A percentile compares a stretch with the other conserved stretches of the same genome.
Evolutionary conservation across 2,329 filamentous ascomycete genomes (phyloP).

Genomic region (Dichotomopilus funicola): DNA sequence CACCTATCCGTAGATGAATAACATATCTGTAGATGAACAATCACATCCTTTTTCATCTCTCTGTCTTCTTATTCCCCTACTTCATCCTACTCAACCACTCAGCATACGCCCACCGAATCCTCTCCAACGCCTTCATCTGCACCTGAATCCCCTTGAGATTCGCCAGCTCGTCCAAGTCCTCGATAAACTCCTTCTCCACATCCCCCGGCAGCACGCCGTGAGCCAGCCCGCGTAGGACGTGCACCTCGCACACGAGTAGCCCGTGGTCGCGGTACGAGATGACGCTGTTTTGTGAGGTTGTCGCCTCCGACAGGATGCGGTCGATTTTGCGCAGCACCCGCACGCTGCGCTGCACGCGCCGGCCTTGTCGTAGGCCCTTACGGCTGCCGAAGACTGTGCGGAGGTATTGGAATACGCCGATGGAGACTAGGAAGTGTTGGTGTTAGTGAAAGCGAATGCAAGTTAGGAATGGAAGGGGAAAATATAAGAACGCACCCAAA

Average conservation of each 20-base stretch:
- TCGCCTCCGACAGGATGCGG: conserved; percentile 64
- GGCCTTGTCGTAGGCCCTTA: conserved; percentile 58
- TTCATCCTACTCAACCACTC: conserved; percentile 53
- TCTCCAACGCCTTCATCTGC: conserved; percentile 71
- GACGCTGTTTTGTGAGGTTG: conserved; percentile 64
- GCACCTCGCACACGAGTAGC: conserved; percentile 80
- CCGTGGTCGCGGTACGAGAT: conserved; percentile 91
- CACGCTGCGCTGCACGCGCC: conserved; percentile 62
- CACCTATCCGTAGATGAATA: not conserved
- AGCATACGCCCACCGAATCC: conserved; percentile 85
- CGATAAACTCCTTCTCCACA: conserved; percentile 75
- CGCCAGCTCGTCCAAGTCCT: conserved; percentile 80
- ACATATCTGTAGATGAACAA: not conserved
- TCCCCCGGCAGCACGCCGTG: conserved; percentile 62
- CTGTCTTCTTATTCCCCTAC: not conserved
- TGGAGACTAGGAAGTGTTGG: conserved; percentile 48
- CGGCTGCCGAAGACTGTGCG: conserved; percentile 62
- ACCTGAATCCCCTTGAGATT: conserved; percentile 73
- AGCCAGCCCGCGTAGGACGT: conserved; percentile 68
- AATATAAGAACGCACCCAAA: conserved; percentile 35
- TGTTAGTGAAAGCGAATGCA: too few species aligned
- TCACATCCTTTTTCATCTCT: not conserved
- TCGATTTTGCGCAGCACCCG: conserved; percentile 83
- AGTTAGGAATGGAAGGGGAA: not conserved
- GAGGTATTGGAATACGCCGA: conserved; percentile 68